Percentiles rank a stretch among this genome's conserved stretches.
Evolutionary conservation across 495 filamentous ascomycete species (phyloP).

Genomic region (Lophiostoma macrostomum): DNA sequence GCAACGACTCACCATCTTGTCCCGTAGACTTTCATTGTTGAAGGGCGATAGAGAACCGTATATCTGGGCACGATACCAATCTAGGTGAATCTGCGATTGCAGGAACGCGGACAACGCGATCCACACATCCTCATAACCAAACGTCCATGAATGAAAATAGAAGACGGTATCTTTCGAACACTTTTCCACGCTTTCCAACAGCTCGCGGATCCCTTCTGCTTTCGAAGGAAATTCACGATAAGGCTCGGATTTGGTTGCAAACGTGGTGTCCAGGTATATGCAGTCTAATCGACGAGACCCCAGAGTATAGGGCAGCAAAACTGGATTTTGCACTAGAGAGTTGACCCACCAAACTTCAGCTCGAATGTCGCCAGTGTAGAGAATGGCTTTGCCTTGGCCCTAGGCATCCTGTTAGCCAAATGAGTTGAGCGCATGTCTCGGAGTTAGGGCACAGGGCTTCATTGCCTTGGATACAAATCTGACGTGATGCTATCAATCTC

Average conservation of each 20-base stretch:
- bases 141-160: conserved; percentile 88
- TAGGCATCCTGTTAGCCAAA: too few relatives aligned
- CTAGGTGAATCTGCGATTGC: conserved; percentile 73
- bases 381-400: conserved; percentile 65
- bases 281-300: conserved; percentile 66
- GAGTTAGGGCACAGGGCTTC: too few relatives aligned
- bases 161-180: conserved; percentile 79
- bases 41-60: conserved; percentile 61
- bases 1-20: too few relatives aligned
- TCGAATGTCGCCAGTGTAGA: conserved; percentile 93
- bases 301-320: conserved; percentile 70
- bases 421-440: too few relatives aligned
- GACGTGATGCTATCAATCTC: too few relatives aligned
- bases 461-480: too few relatives aligned
- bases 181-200: conserved; percentile 62
- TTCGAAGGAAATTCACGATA: conserved; percentile 57
- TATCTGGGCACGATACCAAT: conserved; percentile 71
- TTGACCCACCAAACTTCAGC: conserved; percentile 69
- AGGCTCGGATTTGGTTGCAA: conserved; percentile 50
- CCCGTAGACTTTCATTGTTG: conserved; percentile 11
- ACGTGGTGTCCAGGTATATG: conserved; percentile 87
- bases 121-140: conserved; percentile 91
- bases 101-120: conserved; percentile 70
- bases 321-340: conserved; percentile 64
- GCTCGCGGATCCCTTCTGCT: conserved; percentile 70